Evolutionary conservation across 768 basidiomycete species (phyloP).

Genomic region (Nidularia sp.): DNA sequence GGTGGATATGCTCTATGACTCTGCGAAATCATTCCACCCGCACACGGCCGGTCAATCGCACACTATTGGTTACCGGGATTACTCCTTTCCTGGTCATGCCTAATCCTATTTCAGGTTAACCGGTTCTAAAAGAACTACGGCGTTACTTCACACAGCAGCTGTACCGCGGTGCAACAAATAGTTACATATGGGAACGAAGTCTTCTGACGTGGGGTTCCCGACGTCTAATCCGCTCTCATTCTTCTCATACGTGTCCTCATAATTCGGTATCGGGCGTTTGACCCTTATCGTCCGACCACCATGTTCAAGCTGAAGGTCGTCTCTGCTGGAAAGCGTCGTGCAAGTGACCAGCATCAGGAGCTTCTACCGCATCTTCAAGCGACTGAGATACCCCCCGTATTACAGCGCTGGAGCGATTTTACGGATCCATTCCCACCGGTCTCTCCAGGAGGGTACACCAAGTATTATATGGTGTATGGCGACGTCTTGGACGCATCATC

Average conservation of each 20-base stretch:
- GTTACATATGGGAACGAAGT: not conserved
- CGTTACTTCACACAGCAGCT: not conserved
- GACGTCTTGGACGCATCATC: conserved; percentile 6
- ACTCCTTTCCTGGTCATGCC: not conserved
- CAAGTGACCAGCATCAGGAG: conserved; percentile 9
- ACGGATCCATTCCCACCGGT: conserved; percentile 34
- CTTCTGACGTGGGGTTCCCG: not conserved
- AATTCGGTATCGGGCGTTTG: not conserved
- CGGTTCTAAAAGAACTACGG: not conserved
- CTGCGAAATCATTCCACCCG: not conserved
- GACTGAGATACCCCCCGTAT: conserved; percentile 26
- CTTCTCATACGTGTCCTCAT: not conserved
- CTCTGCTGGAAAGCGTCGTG: conserved; percentile 14
- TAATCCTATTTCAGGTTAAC: not conserved
- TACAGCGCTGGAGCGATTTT: conserved; percentile 30
- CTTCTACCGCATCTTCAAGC: not conserved
- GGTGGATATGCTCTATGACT: not conserved
- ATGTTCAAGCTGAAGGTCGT: conserved; percentile 26
- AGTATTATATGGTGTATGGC: conserved; percentile 27
- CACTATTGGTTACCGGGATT: not conserved
- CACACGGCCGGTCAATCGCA: not conserved
- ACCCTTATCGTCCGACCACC: conserved; percentile 2
- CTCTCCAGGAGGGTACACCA: conserved; percentile 34
- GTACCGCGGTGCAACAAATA: not conserved
- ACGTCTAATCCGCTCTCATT: not conserved